Evolutionary conservation across 805 yeast species (phyloP).

Genomic region (Metschnikowia cubensis): DNA sequence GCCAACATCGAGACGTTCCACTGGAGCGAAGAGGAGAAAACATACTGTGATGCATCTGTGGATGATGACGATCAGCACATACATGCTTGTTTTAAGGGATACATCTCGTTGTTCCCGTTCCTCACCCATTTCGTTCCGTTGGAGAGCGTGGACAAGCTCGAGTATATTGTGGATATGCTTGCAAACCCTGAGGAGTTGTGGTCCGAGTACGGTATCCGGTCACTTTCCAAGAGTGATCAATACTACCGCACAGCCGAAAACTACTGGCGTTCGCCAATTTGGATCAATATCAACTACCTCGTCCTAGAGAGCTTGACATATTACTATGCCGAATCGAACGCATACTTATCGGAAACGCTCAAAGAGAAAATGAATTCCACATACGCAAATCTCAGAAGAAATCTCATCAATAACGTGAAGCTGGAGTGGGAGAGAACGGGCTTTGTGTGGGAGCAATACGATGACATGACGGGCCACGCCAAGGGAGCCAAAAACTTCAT

Average conservation of each 20-base stretch:
- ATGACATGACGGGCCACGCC: conserved; percentile 68
- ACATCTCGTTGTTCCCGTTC: conserved; percentile 83
- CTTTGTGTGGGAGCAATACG: conserved; percentile 87
- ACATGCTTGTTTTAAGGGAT: conserved; percentile 85
- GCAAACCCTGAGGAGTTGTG: conserved; percentile 72
- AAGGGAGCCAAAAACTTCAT: conserved; percentile 84
- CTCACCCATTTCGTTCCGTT: conserved; percentile 59
- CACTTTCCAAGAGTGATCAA: conserved; percentile 65
- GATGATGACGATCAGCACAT: conserved; percentile 64
- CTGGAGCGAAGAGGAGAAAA: conserved; percentile 65
- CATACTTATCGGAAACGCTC: conserved; percentile 26
- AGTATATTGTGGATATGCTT: conserved; percentile 52
- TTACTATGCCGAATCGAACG: conserved; percentile 42
- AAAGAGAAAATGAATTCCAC: conserved; percentile 35
- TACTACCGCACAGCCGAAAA: conserved; percentile 76
- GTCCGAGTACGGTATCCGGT: conserved; percentile 75
- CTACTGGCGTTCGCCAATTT: conserved; percentile 94
- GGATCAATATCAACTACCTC: conserved; percentile 89
- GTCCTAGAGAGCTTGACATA: conserved; percentile 63
- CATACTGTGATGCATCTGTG: conserved; percentile 81
- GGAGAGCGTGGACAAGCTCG: conserved; percentile 41
- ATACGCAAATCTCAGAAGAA: conserved; percentile 58
- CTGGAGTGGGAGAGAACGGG: conserved; percentile 74
- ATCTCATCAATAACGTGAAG: conserved; percentile 64
- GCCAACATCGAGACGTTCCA: conserved; percentile 68